These are phyloP conservation scores for Pichia exigua DNA, from an alignment of 805 yeast genomes.

Conservation along the genomic window DNA sequence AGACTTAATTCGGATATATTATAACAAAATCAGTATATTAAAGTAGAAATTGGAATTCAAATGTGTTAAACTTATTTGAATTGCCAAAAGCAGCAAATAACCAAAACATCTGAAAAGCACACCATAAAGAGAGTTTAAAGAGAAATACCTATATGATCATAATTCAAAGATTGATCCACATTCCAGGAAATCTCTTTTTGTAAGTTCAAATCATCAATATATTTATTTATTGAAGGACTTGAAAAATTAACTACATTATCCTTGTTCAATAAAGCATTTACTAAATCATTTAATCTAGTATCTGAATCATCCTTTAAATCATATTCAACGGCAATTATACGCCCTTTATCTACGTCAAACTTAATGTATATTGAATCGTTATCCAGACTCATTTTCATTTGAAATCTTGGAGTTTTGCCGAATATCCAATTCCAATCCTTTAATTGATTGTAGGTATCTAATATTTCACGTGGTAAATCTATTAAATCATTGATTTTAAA, in stretches of 20 bases:
- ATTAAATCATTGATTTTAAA: slow-evolving; percentile 19
- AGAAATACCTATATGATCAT: slow-evolving; percentile 4
- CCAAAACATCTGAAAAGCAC: too few relatives aligned
- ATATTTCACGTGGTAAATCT: slow-evolving; percentile 33
- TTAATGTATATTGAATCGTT: slow-evolving; percentile 24
- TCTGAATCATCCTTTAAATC: slow-evolving; percentile 9
- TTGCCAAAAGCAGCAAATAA: too few relatives aligned
- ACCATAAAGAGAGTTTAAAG: not conserved
- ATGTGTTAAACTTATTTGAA: too few relatives aligned
- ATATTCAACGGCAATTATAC: slow-evolving; percentile 9
- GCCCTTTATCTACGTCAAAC: slow-evolving; percentile 48
- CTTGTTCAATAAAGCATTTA: slow-evolving; percentile 4
- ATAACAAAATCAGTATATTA: too few relatives aligned
- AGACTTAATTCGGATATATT: too few relatives aligned
- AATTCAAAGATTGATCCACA: slow-evolving; percentile 20
- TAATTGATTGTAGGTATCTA: slow-evolving; percentile 34
- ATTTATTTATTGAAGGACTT: slow-evolving; percentile 12
- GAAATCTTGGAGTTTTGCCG: slow-evolving; percentile 71
- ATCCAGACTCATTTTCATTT: slow-evolving; percentile 42
- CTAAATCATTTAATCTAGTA: slow-evolving; percentile 11
- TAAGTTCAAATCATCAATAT: slow-evolving; percentile 11
- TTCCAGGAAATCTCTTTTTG: slow-evolving; percentile 20
- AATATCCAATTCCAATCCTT: slow-evolving; percentile 65
- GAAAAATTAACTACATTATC: slow-evolving; percentile 14
- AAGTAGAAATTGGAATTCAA: too few relatives aligned